Percentiles rank a stretch among this genome's conserved stretches.
Evolutionary conservation across 805 yeast genomes (phyloP).

Genomic region (Saccharomycopsis capsularis): DNA sequence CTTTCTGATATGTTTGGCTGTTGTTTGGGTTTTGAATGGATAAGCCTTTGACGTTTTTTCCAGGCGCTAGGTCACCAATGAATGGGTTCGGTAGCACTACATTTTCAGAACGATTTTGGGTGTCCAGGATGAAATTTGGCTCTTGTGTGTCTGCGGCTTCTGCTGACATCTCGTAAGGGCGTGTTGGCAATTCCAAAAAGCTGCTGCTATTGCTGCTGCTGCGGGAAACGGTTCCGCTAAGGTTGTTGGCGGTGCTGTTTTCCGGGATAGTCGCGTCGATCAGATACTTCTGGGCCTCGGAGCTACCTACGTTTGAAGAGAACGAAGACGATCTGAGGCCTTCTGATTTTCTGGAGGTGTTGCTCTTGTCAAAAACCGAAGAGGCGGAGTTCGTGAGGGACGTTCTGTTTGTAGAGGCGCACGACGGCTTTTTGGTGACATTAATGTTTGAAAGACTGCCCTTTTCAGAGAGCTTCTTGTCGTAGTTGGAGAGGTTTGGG

Average conservation of each 20-base stretch:
- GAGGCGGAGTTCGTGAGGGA: conserved; percentile 13
- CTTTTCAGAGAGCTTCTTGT: conserved; percentile 3
- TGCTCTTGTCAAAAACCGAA: conserved; percentile 14
- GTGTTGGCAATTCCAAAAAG: too few species aligned
- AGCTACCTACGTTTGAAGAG: conserved; percentile 7
- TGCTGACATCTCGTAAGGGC: too few species aligned
- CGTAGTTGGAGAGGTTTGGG: background rate
- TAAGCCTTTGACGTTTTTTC: too few species aligned
- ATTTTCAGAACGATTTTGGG: background rate
- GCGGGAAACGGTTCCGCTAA: background rate
- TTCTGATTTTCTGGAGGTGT: background rate
- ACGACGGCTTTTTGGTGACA: background rate
- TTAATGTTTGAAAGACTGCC: background rate
- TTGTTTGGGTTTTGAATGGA: background rate
- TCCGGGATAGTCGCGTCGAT: conserved; percentile 4
- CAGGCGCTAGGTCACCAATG: too few species aligned
- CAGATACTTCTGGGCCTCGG: background rate
- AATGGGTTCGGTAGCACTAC: background rate
- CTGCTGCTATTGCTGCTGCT: background rate
- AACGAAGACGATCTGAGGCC: conserved; percentile 3
- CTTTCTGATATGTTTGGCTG: too few species aligned
- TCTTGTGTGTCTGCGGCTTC: too few species aligned
- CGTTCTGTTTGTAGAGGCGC: conserved; percentile 11
- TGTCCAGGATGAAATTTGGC: background rate
- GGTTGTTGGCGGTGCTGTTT: background rate